phyloP scores from a whole-genome alignment of 305 asterid genomes.

The Vinca major region DNA sequence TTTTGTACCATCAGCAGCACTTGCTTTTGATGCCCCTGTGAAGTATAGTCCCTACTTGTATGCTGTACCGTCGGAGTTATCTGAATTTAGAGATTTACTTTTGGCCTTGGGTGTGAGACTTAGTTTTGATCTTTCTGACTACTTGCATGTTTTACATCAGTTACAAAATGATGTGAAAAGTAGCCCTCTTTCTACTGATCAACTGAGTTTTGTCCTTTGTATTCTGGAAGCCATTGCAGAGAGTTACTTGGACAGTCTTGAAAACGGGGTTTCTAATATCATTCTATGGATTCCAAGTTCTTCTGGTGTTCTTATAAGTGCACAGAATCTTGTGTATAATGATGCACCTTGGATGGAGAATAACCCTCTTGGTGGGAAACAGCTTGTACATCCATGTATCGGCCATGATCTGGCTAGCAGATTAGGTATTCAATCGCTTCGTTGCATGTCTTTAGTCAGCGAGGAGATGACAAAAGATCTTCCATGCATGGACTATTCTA shows the following conservation, averaged over 20 bases:
- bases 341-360: constrained; percentile 97
- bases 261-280: constrained; percentile 32
- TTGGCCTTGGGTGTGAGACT: constrained; percentile 77
- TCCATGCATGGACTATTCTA: constrained; percentile 88
- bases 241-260: constrained; percentile 41
- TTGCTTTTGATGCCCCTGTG: constrained; percentile 95
- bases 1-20: constrained; percentile 71
- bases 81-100: constrained; percentile 73
- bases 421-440: constrained; percentile 84
- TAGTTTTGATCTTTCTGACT: constrained; percentile 69
- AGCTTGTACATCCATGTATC: constrained; percentile 63
- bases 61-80: constrained; percentile 90
- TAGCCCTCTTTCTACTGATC: constrained; percentile 58
- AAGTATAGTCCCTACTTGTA: constrained; percentile 88
- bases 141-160: constrained; percentile 53
- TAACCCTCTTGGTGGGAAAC: constrained; percentile 56
- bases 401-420: constrained; percentile 69
- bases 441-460: constrained; percentile 74
- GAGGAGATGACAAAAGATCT: constrained; percentile 85
- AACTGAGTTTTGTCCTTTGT: constrained; percentile 72
- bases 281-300: constrained; percentile 67
- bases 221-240: constrained; percentile 82
- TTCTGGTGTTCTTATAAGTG: constrained; percentile 67
- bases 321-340: constrained; percentile 73
- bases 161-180: constrained; percentile 62